phyloP scores from a whole-genome alignment of 805 yeast genomes.

The Clavispora asparagi region DNA sequence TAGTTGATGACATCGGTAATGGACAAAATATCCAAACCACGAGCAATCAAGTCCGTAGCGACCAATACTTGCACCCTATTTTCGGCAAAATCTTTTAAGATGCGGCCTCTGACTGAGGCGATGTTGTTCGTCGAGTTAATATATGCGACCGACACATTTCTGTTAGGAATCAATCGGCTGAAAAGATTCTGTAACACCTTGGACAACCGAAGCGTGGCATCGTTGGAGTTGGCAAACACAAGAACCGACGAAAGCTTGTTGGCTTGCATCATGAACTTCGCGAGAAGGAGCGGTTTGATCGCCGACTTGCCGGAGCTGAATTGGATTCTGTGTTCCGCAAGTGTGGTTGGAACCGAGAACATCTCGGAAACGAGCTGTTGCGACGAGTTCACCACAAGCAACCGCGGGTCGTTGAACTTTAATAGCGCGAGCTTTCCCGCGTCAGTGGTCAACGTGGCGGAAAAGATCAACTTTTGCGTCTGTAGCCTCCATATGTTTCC shows the following conservation, averaged over 20 bases:
- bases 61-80: constrained; percentile 52
- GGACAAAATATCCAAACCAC: constrained; percentile 81
- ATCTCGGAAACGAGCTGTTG: constrained; percentile 45
- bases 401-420: constrained; percentile 63
- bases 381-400: constrained; percentile 66
- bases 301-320: constrained; percentile 34
- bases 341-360: constrained; percentile 53
- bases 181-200: constrained; percentile 48
- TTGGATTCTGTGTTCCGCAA: constrained; percentile 42
- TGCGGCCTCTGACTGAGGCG: constrained; percentile 44
- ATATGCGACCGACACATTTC: constrained; percentile 25
- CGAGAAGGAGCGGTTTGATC: constrained; percentile 70
- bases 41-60: constrained; percentile 90
- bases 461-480: constrained; percentile 67
- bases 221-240: constrained; percentile 75
- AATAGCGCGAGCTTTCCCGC: constrained; percentile 78
- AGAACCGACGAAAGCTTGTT: constrained; percentile 38
- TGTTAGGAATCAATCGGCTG: constrained; percentile 12
- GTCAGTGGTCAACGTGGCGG: constrained; percentile 92
- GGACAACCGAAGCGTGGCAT: constrained; percentile 76
- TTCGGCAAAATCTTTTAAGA: constrained; percentile 54
- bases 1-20: constrained; percentile 80
- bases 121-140: constrained; percentile 57
- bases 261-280: constrained; percentile 43
- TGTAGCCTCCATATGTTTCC: constrained; percentile 30